Base-by-base conservation (phyloP, 176 grass and related monocot genomes). In the Avena insularis region DNA sequence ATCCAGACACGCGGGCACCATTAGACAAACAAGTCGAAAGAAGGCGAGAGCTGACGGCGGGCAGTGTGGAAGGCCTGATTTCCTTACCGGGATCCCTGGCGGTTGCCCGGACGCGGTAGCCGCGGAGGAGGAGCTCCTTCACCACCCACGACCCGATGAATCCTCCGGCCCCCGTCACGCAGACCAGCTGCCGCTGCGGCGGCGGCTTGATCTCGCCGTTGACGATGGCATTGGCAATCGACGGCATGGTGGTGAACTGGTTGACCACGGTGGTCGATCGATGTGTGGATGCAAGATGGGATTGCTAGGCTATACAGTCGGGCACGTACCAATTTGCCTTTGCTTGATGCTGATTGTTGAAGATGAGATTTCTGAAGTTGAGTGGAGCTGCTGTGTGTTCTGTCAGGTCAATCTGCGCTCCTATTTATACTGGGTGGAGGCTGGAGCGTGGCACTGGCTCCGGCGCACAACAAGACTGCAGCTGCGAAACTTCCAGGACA, bases 111-210 rank as follows among this genome's bases (percentile, higher is more conserved):
- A 91, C 91, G 3, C 50, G 84, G 80, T 91, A 93, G 5, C 91
- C 88, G 0, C 82, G 70, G 57, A 54, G 69, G 81, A 93, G 91
- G n/a, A 93, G 88, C 59, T 88, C 88, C 58, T 61, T 90, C 12
- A 88, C 91, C 12, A 91, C 80, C 91, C 91, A 93, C 1, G 88
- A 93, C 0, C 84, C 91, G 38, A 91, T 91, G 88, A 93, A 93
- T 23, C 91, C 88, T 21, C 84, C 85, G 0, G 88, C 91, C 23
- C 91, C 91, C 0, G 88, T 93, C 3, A 93, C 88, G 51, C 88
- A 93, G 0, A 93, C 91, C 76, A 92, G 35, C 77, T 83, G 53
- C 79, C 19, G 11, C 60, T 61, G 2, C 31, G 6, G 9, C 35
- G 13, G 1, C 47, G 23, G 21, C 72, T 77, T 75, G 1, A 9